These are phyloP conservation scores for Sordaria brevicollis DNA, from an alignment of 495 filamentous ascomycete species.

Conservation along the genomic window DNA sequence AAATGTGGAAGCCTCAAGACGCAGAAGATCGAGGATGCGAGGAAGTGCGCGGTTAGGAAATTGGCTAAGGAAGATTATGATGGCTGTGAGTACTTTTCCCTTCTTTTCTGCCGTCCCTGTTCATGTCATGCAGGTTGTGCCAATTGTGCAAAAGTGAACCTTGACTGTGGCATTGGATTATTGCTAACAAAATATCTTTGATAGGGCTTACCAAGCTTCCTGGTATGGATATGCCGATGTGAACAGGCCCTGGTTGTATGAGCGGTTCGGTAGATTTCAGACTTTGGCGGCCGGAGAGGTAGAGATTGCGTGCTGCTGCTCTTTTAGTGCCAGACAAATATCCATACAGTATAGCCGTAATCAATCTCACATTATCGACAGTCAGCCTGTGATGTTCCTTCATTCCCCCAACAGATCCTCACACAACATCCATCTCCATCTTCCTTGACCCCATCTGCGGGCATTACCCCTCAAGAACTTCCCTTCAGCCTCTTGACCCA, in stretches of 20 bases:
- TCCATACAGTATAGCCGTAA: too few relatives aligned
- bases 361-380: too few relatives aligned
- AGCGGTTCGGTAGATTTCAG: not conserved
- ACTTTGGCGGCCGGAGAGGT: not conserved
- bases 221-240: conserved; percentile 12
- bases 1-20: conserved; percentile 25
- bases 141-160: not conserved
- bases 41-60: conserved; percentile 26
- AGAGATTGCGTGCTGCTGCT: not conserved
- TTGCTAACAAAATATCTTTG: not conserved
- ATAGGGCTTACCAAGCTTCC: conserved; percentile 15
- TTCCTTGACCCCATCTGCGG: not conserved
- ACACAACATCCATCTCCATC: not conserved
- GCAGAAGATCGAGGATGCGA: conserved; percentile 24
- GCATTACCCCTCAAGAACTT: not conserved
- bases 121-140: too few relatives aligned
- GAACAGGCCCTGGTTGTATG: not conserved
- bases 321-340: not conserved
- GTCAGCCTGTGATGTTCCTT: too few relatives aligned
- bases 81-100: conserved; percentile 28
- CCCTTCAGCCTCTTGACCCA: not conserved
- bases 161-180: not conserved
- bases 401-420: not conserved
- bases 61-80: conserved; percentile 32
- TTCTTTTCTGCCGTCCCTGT: not conserved